Evolutionary conservation across 2,329 filamentous ascomycete species (phyloP).

Genomic region (Lecanicillium sp.): DNA sequence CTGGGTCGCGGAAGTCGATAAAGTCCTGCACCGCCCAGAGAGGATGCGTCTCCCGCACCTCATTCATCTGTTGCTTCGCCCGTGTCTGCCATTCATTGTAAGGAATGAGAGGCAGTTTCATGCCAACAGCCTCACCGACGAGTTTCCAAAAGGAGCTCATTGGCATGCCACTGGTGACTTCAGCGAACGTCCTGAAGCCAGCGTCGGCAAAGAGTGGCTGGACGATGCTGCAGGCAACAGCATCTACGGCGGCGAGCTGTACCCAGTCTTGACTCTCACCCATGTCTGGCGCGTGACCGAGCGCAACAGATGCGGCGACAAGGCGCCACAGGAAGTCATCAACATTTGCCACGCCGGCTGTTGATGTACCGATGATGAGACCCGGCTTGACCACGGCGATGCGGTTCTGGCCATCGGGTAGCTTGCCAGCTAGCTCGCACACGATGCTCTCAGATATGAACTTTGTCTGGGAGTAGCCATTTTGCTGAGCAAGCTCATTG

Average conservation of each 20-base stretch:
- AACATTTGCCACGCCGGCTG: conserved; percentile 16
- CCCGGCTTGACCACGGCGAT: conserved; percentile 18
- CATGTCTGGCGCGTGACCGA: neutral
- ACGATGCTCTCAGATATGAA: conserved; percentile 17
- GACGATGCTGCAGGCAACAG: neutral
- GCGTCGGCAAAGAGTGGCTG: neutral
- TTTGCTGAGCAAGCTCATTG: neutral
- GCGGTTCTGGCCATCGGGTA: conserved; percentile 14
- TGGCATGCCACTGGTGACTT: neutral
- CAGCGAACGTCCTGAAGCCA: neutral
- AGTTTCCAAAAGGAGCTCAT: neutral
- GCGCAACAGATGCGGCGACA: conserved; percentile 1
- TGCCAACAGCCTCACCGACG: neutral
- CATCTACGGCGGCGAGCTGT: neutral
- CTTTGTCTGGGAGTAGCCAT: conserved; percentile 16
- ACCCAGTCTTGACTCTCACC: neutral
- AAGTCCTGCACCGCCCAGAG: conserved; percentile 1
- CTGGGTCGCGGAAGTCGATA: neutral
- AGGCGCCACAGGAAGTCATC: conserved; percentile 19
- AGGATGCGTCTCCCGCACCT: neutral
- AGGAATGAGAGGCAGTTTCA: neutral
- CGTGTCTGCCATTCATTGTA: neutral
- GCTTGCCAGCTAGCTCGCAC: neutral
- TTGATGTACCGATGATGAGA: conserved; percentile 16
- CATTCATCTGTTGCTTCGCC: neutral